Evolutionary conservation across 2,329 filamentous ascomycete species (phyloP).

Genomic region (Chrysoporthe puriensis): DNA sequence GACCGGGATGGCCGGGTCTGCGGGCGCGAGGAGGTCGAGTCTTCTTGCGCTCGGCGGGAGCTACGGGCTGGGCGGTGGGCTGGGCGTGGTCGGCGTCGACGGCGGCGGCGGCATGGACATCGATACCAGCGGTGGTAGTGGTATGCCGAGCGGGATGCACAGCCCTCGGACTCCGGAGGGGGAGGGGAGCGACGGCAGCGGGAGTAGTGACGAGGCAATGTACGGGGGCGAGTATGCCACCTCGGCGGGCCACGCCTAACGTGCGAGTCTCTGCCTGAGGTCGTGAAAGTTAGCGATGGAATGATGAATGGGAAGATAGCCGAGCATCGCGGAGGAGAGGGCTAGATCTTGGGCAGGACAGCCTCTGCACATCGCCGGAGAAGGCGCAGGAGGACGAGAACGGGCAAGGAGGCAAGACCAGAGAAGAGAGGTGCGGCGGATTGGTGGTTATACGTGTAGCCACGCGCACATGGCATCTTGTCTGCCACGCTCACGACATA

Average conservation of each 20-base stretch:
- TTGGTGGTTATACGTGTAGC: neutral
- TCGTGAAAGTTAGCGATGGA: constrained; percentile 33
- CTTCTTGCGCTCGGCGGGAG: constrained; percentile 42
- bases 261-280: neutral
- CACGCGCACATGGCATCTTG: constrained; percentile 5
- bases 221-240: constrained; percentile 48
- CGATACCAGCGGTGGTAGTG: constrained; percentile 44
- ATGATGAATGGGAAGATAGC: neutral
- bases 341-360: neutral
- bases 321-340: neutral
- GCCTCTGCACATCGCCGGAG: too few species aligned
- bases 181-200: constrained; percentile 42
- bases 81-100: constrained; percentile 30
- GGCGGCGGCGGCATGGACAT: constrained; percentile 39
- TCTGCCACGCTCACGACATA: constrained; percentile 27
- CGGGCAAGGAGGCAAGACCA: neutral
- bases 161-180: constrained; percentile 48
- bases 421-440: neutral
- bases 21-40: constrained; percentile 42
- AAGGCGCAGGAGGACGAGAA: neutral
- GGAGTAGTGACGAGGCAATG: constrained; percentile 61
- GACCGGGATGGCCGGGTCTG: constrained; percentile 55
- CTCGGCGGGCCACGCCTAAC: neutral
- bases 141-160: constrained; percentile 50
- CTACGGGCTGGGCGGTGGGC: constrained; percentile 28